Conservation (phyloP, 2,329 filamentous ascomycete species). For the Neospermospora avenae region DNA sequence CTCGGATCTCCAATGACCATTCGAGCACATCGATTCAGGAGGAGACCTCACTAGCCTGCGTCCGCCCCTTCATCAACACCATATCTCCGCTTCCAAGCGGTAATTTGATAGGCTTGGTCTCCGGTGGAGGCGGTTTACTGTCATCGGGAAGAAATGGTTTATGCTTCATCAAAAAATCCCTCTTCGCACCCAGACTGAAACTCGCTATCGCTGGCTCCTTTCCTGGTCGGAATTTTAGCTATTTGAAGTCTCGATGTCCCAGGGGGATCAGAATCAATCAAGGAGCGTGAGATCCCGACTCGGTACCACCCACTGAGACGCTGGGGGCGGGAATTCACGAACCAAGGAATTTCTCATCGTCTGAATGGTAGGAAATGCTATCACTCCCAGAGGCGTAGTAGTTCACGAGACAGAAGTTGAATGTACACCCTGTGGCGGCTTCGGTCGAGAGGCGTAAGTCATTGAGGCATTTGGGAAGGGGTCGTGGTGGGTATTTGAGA, state of each 20-base stretch:
- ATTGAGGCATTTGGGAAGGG: slow-evolving; percentile 68
- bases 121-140: slow-evolving; percentile 26
- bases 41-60: slow-evolving; percentile 61
- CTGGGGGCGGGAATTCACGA: too few species aligned
- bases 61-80: slow-evolving; percentile 72
- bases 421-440: slow-evolving; percentile 60
- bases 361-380: slow-evolving; percentile 76
- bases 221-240: too few species aligned
- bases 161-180: slow-evolving; percentile 78
- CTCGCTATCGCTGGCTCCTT: slow-evolving; percentile 68
- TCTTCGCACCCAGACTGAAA: slow-evolving; percentile 66
- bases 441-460: slow-evolving; percentile 61
- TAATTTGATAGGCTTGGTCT: slow-evolving; percentile 47
- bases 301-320: too few species aligned
- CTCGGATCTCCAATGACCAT: too few species aligned
- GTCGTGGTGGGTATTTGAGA: slow-evolving; percentile 57
- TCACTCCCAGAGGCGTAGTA: slow-evolving; percentile 77
- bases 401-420: slow-evolving; percentile 79
- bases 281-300: too few species aligned
- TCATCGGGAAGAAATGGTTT: slow-evolving; percentile 52
- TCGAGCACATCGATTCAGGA: not conserved
- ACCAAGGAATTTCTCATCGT: slow-evolving; percentile 77
- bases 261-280: too few species aligned
- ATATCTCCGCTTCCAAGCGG: slow-evolving; percentile 68
- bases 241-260: too few species aligned